Evolutionary conservation across 1,284 basidiomycete genomes (phyloP).

Genomic region (Anthracocystis walkeri): DNA sequence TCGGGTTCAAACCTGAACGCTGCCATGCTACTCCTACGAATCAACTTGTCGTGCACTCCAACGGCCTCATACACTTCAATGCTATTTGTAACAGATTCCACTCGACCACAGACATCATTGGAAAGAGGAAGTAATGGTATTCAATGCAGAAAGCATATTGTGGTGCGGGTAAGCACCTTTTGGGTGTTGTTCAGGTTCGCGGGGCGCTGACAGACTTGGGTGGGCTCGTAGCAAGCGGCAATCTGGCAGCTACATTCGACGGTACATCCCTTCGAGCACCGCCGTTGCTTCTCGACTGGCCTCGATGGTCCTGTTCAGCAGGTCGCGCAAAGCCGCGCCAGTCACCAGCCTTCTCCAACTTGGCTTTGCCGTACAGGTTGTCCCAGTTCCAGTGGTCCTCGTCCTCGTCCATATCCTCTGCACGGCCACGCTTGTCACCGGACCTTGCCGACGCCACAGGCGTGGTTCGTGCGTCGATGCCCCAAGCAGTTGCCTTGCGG

Average conservation of each 20-base stretch:
- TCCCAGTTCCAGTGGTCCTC: constrained; percentile 54
- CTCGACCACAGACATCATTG: not conserved
- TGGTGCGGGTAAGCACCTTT: constrained; percentile 8
- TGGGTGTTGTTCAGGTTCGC: constrained; percentile 24
- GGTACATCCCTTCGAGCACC: constrained; percentile 16
- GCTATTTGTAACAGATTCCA: not conserved
- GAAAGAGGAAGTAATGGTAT: constrained; percentile 7
- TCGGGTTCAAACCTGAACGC: no score
- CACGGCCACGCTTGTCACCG: constrained; percentile 34
- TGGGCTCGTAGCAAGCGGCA: constrained; percentile 20
- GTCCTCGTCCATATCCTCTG: constrained; percentile 52
- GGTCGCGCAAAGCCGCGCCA: constrained; percentile 51
- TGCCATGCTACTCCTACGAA: no score
- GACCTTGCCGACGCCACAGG: constrained; percentile 15
- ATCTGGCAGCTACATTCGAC: constrained; percentile 10
- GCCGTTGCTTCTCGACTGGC: constrained; percentile 26
- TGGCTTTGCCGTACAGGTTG: constrained; percentile 48
- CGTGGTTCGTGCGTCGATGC: constrained; percentile 44
- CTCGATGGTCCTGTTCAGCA: constrained; percentile 27
- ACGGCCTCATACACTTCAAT: no score
- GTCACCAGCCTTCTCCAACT: constrained; percentile 50
- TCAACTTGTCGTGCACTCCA: no score
- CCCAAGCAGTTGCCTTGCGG: constrained; percentile 48
- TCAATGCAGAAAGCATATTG: not conserved
- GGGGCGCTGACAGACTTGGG: constrained; percentile 33